phyloP scores from a whole-genome alignment of 2,329 filamentous ascomycete species.

The Botrytis cinerea region DNA sequence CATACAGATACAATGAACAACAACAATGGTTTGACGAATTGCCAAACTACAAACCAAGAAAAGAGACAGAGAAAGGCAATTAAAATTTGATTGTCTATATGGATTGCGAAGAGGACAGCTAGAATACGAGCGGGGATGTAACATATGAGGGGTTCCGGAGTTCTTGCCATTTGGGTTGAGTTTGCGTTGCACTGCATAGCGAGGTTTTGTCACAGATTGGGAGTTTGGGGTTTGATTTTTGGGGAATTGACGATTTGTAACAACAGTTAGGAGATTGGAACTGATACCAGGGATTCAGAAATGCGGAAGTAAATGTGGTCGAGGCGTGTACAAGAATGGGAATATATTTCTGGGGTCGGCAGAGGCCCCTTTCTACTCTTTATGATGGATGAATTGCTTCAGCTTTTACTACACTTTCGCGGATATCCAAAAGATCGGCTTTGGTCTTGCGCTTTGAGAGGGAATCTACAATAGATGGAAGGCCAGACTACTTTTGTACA shows the following conservation, averaged over 20 bases:
- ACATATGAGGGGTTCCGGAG: background rate
- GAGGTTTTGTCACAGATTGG: background rate
- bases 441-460: constrained; percentile 3
- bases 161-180: constrained; percentile 3
- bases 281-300: background rate
- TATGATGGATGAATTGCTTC: constrained; percentile 3
- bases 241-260: constrained; percentile 12
- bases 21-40: constrained; percentile 81
- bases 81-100: constrained; percentile 20
- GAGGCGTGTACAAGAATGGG: background rate
- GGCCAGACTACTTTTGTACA: background rate
- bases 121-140: constrained; percentile 4
- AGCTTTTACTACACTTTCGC: background rate
- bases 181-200: constrained; percentile 22
- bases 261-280: constrained; percentile 17
- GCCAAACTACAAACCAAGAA: constrained; percentile 76
- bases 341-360: background rate
- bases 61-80: constrained; percentile 44
- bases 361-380: background rate
- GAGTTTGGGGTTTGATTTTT: constrained; percentile 10
- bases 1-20: constrained; percentile 82
- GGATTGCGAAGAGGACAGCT: background rate
- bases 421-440: constrained; percentile 3
- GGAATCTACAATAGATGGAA: background rate
- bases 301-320: background rate